Conservation (phyloP, 2,329 filamentous ascomycete species). For the Purpureocillium takamizusanense region DNA sequence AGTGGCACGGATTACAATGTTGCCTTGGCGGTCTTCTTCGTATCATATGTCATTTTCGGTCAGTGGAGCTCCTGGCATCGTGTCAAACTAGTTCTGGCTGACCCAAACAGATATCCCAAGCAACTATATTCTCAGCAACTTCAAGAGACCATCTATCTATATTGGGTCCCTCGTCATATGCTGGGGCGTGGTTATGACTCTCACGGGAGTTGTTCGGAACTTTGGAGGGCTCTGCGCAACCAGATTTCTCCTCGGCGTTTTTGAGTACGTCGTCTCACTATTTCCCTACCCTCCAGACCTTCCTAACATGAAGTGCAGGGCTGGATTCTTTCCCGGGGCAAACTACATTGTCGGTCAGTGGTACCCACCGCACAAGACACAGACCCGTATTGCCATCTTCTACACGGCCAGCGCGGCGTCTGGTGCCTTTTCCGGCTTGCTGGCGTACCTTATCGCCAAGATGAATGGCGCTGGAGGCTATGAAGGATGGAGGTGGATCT, state of each 20-base stretch:
- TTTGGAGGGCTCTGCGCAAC: slow-evolving; percentile 16
- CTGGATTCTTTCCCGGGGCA: slow-evolving; percentile 20
- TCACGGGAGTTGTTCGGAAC: slow-evolving; percentile 15
- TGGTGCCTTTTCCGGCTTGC: slow-evolving; percentile 40
- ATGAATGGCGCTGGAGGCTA: slow-evolving; percentile 32
- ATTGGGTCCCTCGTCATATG: slow-evolving; percentile 54
- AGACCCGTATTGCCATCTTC: slow-evolving; percentile 16
- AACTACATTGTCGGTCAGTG: slow-evolving; percentile 18
- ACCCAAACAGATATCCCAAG: slow-evolving; percentile 42
- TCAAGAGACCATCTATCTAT: slow-evolving; percentile 52
- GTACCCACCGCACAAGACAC: slow-evolving; percentile 19
- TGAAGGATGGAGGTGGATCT: slow-evolving; percentile 48
- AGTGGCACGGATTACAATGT: slow-evolving; percentile 49
- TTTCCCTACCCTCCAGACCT: not conserved
- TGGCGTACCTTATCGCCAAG: slow-evolving; percentile 11
- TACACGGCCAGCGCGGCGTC: slow-evolving; percentile 13
- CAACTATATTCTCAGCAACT: slow-evolving; percentile 55
- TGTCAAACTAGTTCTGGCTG: too few relatives aligned
- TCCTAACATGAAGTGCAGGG: slow-evolving; percentile 5
- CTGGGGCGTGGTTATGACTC: slow-evolving; percentile 21
- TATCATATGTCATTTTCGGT: slow-evolving; percentile 46
- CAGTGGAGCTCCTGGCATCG: too few relatives aligned
- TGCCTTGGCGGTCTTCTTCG: slow-evolving; percentile 46
- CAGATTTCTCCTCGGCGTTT: slow-evolving; percentile 18
- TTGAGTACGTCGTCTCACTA: slow-evolving; percentile 16